Evolutionary conservation across 306 rosid species (phyloP), one percentile per base, ranked within the genome.

Genomic region (Prunus fruticosa): DNA sequence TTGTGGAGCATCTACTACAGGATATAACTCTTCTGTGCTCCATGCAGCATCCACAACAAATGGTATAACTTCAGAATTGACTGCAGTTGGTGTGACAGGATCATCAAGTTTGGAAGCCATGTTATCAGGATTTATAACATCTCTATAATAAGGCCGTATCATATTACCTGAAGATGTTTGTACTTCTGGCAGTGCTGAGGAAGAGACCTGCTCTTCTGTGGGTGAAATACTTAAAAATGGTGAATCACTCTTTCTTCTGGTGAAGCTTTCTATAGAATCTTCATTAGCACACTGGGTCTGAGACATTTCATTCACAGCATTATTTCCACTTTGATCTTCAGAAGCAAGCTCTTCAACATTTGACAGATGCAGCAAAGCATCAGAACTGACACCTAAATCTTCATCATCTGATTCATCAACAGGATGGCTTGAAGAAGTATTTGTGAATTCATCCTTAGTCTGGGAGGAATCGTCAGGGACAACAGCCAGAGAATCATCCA

Each of bases 241-340:
- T 71, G 83, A 69, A 77, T 68, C 88, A 78, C 62, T 74, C 76
- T 76, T 66, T 78, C 69, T 78, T 66, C 65, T 45, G 15, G 64
- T 58, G 61, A 68, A 76, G 78, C 67, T 80, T 80, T 77, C 82
- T 49, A 82, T 53, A 61, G 74, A 67, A 76, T 76, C 73, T 77
- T 85, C 81, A 71, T 71, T 76, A 34, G 50, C 77, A 82, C 82
- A 80, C 54, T 83, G 84, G 58, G 69, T 75, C 66, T 73, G 88
- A 56, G 70, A 72, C 11, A 69, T 65, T 71, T 84, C 53, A 76
- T 75, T 77, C 77, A 57, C 65, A 75, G 87, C 82, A 66, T 19
- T 68, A 53, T 73, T 73, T 27, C 79, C 57, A 22, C 71, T 60
- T 74, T 80, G 79, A 72, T 77, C 74, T 30, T 84, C 90, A 72